phyloP scores from a whole-genome alignment of 2,329 filamentous ascomycete species.

The Arthroderma sp. region DNA sequence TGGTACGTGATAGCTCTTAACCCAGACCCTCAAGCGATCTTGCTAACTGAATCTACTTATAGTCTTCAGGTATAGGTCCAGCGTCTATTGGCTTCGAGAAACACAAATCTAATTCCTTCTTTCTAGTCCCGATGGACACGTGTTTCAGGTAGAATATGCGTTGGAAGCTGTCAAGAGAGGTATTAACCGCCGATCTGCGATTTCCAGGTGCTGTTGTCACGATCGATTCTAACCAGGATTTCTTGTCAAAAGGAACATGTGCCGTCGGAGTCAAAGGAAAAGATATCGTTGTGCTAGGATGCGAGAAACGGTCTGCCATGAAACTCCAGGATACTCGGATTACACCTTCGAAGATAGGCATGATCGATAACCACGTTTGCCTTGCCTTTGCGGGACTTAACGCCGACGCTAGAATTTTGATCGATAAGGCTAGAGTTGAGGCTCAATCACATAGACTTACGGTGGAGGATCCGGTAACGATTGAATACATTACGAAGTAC shows the following conservation, averaged over 20 bases:
- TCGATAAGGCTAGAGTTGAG: slow-evolving; percentile 95
- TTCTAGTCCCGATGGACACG: slow-evolving; percentile 87
- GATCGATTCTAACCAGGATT: slow-evolving; percentile 1
- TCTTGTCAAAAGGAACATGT: slow-evolving; percentile 59
- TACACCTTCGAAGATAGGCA: slow-evolving; percentile 94
- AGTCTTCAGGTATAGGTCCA: slow-evolving; percentile 64
- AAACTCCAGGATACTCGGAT: slow-evolving; percentile 99
- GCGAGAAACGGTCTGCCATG: slow-evolving; percentile 98
- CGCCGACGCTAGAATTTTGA: slow-evolving; percentile 91
- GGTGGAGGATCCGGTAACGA: slow-evolving; percentile 90
- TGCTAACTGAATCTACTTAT: slow-evolving; percentile 12
- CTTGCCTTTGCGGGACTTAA: slow-evolving; percentile 96
- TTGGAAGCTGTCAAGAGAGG: slow-evolving; percentile 98
- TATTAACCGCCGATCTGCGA: slow-evolving; percentile 27
- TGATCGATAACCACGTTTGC: slow-evolving; percentile 90
- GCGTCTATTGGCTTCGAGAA: slow-evolving; percentile 14
- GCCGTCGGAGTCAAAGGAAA: slow-evolving; percentile 93
- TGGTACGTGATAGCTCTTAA: slow-evolving; percentile 47
- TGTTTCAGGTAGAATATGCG: slow-evolving; percentile 97
- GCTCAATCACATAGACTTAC: slow-evolving; percentile 95
- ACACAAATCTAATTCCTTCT: slow-evolving; percentile 27
- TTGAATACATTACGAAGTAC: slow-evolving; percentile 99
- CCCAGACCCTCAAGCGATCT: slow-evolving; percentile 28
- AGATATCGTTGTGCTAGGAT: slow-evolving; percentile 90
- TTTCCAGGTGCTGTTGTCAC: not conserved